Percentiles rank a stretch among this genome's conserved stretches.
phyloP scores from a whole-genome alignment of 257 asterid species.

The Asclepias syriaca region DNA sequence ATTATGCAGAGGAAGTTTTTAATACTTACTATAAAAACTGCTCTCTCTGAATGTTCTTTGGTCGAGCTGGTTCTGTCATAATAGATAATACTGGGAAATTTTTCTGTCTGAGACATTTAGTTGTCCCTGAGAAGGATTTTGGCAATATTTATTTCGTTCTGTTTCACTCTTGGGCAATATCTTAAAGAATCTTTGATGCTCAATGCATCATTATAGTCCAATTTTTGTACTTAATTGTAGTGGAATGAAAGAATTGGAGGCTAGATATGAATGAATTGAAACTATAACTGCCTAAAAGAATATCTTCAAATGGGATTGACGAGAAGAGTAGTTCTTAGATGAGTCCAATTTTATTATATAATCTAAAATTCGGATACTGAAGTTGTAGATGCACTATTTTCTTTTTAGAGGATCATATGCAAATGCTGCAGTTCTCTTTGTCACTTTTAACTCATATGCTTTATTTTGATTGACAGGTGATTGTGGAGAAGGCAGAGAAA shows the following conservation, averaged over 20 bases:
- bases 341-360: neutral
- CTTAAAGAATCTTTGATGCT: no score
- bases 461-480: constrained; percentile 32
- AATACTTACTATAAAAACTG: neutral
- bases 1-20: neutral
- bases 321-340: neutral
- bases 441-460: neutral
- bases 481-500: constrained; percentile 70
- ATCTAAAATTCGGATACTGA: neutral
- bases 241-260: neutral
- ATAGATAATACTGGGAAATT: neutral
- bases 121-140: no score
- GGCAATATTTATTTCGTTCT: no score
- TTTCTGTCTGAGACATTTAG: neutral
- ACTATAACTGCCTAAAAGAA: neutral
- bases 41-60: neutral
- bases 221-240: neutral
- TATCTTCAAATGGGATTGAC: neutral
- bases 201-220: neutral
- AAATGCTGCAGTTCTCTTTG: no score
- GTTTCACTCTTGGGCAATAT: no score
- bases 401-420: neutral
- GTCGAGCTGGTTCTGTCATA: neutral
- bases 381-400: neutral
- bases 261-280: neutral